Evolutionary conservation across 78 protist genomes (phyloP), one percentile per base, ranked within the genome.

Genomic region (Blattamonas nauphoetae): DNA sequence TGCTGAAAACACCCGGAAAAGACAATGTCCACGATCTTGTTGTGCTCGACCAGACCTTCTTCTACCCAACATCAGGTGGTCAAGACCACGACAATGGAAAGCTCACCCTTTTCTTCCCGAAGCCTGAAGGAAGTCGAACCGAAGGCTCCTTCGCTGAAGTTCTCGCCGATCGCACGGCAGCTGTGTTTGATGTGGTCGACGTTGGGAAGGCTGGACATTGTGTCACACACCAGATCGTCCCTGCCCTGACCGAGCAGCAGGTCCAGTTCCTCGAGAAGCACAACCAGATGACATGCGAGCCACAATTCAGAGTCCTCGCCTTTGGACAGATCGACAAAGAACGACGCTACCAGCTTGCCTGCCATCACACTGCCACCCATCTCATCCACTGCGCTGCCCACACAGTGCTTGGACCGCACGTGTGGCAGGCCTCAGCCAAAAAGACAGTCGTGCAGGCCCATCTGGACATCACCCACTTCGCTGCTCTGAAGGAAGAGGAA

Each of bases 31-130:
- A 1, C 43, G 33, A 85, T 38, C 45, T 38, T 1, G 44, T 88
- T 42, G n/a, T 82, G 55, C 3, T 88, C 42, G 91, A 82, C 2
- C 45, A 81, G 82, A 71, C 91, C 2, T 0, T 1, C 38, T 82
- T 82, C 43, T 88, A 88, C 87, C 91, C 91, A 32, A 41, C 77
- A 4, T 83, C 87, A 29, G 91, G 91, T 0, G 91, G 91, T 43
- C 91, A 88, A 45, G 87, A 64, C n/a, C 64, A 63, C 44, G 91
- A 88, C 87, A 33, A 0, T n/a, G 91, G 86, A 38, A 80, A 33
- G 41, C 3, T 88, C 32, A 38, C 34, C 33, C 41, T 88, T 32
- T 64, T 6, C 78, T 45, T 38, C n/a, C n/a, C n/a, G n/a, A n/a
- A n/a, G n/a, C n/a, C n/a, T n/a, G n/a, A n/a, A n/a, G n/a, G n/a